phyloP scores from a whole-genome alignment of 148 eudicot genomes.

The Persicaria maculosa region DNA sequence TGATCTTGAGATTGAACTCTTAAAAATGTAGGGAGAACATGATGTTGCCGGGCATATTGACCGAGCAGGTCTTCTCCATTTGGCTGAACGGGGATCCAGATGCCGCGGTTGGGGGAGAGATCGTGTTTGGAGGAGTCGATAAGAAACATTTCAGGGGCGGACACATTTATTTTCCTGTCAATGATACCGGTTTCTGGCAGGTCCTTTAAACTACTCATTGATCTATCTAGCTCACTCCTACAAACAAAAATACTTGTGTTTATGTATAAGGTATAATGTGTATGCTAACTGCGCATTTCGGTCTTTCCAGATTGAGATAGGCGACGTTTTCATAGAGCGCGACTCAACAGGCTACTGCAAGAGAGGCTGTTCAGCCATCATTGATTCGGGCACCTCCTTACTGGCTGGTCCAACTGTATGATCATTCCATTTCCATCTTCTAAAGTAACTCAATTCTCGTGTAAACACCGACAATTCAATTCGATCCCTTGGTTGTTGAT shows the following conservation, averaged over 20 bases:
- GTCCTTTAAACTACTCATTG: conserved; percentile 19
- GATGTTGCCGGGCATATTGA: conserved; percentile 42
- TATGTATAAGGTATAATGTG: not conserved
- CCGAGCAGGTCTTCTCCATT: conserved; percentile 55
- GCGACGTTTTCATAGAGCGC: conserved; percentile 71
- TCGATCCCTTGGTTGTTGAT: not conserved
- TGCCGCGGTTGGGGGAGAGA: conserved; percentile 51
- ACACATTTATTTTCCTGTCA: conserved; percentile 44
- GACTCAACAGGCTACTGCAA: conserved; percentile 67
- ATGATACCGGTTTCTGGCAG: conserved; percentile 53
- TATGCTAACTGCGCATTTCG: not conserved
- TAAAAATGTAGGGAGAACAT: conserved; percentile 43
- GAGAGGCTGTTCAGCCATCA: conserved; percentile 82
- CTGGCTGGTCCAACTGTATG: conserved; percentile 88
- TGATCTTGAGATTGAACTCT: not conserved
- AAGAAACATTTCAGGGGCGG: conserved; percentile 37
- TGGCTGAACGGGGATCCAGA: conserved; percentile 48
- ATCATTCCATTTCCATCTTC: not conserved
- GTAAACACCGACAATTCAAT: not conserved
- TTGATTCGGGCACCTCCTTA: conserved; percentile 97
- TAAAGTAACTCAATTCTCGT: not conserved
- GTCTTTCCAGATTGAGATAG: conserved; percentile 68
- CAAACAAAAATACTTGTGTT: no score
- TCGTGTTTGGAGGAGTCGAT: conserved; percentile 52
- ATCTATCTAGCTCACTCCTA: not conserved